Conservation (phyloP, 345 rosid genomes). For the Populus nigra region DNA sequence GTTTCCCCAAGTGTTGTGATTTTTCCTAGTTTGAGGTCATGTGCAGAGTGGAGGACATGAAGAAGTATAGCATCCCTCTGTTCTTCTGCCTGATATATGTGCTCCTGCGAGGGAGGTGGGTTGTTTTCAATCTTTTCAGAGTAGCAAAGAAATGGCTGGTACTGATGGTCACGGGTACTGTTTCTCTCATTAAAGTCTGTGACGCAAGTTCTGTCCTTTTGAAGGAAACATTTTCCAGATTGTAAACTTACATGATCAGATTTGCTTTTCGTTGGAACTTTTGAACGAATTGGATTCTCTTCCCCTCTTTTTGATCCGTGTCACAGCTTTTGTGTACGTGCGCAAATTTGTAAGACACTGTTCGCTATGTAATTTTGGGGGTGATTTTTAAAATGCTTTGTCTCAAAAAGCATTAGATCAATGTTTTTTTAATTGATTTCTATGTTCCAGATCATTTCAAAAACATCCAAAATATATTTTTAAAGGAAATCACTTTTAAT, state of each 20-base stretch:
- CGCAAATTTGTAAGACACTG: too few species aligned
- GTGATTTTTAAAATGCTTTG: too few species aligned
- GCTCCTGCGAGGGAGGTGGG: background rate
- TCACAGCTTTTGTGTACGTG: background rate
- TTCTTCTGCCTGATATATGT: background rate
- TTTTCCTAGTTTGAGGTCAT: background rate
- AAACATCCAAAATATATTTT: too few species aligned
- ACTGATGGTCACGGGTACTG: background rate
- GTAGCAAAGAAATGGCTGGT: background rate
- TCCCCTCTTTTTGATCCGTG: background rate
- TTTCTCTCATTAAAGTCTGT: background rate
- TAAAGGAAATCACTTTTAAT: too few species aligned
- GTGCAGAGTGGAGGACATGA: background rate
- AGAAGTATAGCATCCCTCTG: background rate
- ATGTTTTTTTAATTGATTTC: too few species aligned
- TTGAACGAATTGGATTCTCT: background rate
- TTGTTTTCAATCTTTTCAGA: background rate
- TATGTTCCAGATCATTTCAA: too few species aligned
- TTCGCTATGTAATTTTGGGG: too few species aligned
- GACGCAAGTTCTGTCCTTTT: background rate
- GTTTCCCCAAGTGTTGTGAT: background rate
- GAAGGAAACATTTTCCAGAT: background rate
- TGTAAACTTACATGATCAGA: background rate
- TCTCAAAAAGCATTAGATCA: too few species aligned
- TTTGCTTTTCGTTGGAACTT: background rate